These are phyloP conservation scores for Aspergillus sp. DNA, from an alignment of 2,329 filamentous ascomycete species.

Conservation along the genomic window DNA sequence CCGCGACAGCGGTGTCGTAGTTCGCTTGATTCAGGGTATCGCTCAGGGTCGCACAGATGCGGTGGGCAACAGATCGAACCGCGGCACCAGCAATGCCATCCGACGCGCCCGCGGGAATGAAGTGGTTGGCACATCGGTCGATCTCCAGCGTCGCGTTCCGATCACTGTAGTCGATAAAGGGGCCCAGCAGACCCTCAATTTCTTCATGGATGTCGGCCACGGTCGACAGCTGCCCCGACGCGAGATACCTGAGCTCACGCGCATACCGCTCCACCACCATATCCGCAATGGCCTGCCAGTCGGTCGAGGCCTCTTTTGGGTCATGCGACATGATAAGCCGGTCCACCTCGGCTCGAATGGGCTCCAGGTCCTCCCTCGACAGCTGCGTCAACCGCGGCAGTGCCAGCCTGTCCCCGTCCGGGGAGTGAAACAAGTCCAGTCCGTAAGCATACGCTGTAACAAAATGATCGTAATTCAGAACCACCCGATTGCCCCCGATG, in stretches of 20 bases:
- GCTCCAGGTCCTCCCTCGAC: constrained; percentile 28
- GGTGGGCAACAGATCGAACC: constrained; percentile 28
- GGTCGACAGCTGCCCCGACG: constrained; percentile 24
- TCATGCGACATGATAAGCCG: constrained; percentile 37
- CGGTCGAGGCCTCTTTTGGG: constrained; percentile 29
- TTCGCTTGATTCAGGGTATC: constrained; percentile 19
- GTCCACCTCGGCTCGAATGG: constrained; percentile 45
- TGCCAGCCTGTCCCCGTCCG: constrained; percentile 23
- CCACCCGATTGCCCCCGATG: constrained; percentile 40
- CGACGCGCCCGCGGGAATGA: constrained; percentile 23
- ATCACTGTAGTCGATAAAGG: constrained; percentile 34
- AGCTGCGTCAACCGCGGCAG: constrained; percentile 41
- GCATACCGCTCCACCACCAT: constrained; percentile 63
- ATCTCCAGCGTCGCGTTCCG: constrained; percentile 26
- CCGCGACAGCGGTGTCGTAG: constrained; percentile 24
- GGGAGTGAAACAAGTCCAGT: constrained; percentile 37
- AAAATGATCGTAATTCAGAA: constrained; percentile 49
- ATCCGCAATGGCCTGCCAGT: constrained; percentile 69
- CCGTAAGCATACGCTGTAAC: constrained; percentile 47
- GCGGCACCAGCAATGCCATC: constrained; percentile 23
- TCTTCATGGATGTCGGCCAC: constrained; percentile 25
- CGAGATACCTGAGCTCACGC: constrained; percentile 47
- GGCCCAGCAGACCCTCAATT: constrained; percentile 26
- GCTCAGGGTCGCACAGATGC: constrained; percentile 32
- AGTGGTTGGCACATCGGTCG: constrained; percentile 34